phyloP scores from a whole-genome alignment of 208 protist species.

The Acanthamoeba royreba region DNA sequence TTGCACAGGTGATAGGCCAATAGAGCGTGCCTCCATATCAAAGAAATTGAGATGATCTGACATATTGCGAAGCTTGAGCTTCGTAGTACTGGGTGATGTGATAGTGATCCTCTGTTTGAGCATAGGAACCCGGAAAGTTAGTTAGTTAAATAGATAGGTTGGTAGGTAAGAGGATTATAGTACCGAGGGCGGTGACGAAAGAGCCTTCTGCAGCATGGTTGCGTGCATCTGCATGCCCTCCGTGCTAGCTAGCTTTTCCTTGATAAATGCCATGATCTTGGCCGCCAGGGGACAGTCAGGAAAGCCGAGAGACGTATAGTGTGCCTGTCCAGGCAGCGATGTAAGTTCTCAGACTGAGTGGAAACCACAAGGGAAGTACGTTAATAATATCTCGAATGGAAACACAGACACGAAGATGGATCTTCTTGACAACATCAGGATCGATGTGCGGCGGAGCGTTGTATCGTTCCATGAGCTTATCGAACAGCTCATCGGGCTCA shows the following conservation, averaged over 20 bases:
- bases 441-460: background rate
- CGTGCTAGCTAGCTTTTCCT: background rate
- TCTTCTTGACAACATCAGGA: background rate
- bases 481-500: background rate
- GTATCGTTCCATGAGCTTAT: background rate
- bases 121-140: too few relatives aligned
- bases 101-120: too few relatives aligned
- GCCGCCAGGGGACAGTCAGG: background rate
- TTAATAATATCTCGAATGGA: background rate
- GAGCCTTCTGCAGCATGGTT: background rate
- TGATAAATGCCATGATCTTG: background rate
- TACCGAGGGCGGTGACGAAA: too few relatives aligned
- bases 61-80: background rate
- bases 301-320: background rate
- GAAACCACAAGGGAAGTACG: too few relatives aligned
- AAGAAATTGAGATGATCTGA: background rate
- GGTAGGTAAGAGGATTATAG: too few relatives aligned
- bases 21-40: too few relatives aligned
- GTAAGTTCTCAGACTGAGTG: too few relatives aligned
- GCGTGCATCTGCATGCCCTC: too few relatives aligned
- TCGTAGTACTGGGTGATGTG: too few relatives aligned
- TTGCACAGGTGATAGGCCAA: too few relatives aligned
- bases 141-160: too few relatives aligned
- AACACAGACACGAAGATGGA: background rate
- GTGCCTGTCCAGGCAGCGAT: too few relatives aligned